Base-by-base conservation (phyloP, 495 filamentous ascomycete species). In the Penicillium atrosanguineum region DNA sequence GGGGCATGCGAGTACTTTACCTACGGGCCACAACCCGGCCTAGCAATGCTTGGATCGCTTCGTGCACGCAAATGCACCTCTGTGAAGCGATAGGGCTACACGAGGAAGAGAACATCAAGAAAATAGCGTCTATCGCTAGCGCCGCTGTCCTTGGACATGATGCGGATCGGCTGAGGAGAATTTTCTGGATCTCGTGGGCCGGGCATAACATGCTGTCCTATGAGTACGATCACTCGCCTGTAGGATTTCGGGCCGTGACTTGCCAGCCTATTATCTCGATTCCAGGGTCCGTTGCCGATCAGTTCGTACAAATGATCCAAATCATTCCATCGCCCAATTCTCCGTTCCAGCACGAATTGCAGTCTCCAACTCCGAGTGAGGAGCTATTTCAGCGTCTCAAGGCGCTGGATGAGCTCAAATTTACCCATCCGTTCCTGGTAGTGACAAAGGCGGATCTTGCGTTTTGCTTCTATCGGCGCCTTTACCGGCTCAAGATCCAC, bases 21-120 rank as follows among this genome's bases (percentile, higher is more conserved):
- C 53, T 71, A 8, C 61, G 68, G 19, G 65, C 68, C 15, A 71
- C 68, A 16, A 65, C 68, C 38, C 63, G 68, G 1, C 68, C 68
- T 3, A 64, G 45, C 43, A 65, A 64, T 61, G 63, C 68, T n/a
- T 71, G 68, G 68, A 60, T 71, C 38, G 65, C 68, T 6, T 71
- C 68, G 1, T 71, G 68, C 49, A 71, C 68, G 0, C 50, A 25
- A 0, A 71, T 71, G 65, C 65, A 71, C 31, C 65, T 65, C 12
- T 67, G 59, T 12, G 31, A 34, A 34, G 31, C 4, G 11, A 8
- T 34, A 5, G 31, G 31, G 31, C 20, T 70, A 7, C 62, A 70
- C 34, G 44, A 66, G 23, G 67, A 70, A 60, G 64, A 45, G 28
- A 70, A 56, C 46, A 61, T 70, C 39, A 56, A 61, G 25, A 63